Base-by-base conservation (phyloP, 441 rosid species). In the Croton setiger region DNA sequence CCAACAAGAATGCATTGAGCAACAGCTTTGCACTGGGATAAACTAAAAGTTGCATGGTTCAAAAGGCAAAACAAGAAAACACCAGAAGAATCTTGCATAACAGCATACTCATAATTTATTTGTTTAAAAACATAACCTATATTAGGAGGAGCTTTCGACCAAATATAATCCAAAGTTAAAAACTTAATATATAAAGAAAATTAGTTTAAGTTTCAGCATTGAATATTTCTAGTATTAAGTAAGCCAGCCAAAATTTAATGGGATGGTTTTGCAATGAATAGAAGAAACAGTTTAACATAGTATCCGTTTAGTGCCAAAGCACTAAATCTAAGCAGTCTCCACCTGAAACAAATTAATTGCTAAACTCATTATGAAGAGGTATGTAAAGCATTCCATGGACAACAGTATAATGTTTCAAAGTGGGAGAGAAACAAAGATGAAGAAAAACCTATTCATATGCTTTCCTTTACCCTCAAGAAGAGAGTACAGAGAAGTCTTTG, bases 401-500 rank as follows among this genome's bases (percentile, higher is more conserved):
- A 7, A 27, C 0, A 12, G 20, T 21, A 31, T 1, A 10, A 27
- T 65, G 1, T 44, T 49, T 35, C 18, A 33, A 44, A 14, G 69
- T 39, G 12, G 31, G 53, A 18, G 36, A 27, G n/a, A 53, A 21
- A 49, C 49, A 12, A 58, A 63, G 48, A 14, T 56, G 62, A 67
- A n/a, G 60, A 63, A 68, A 69, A 81, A 94, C 98, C 94, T 84
- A 73, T 94, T 92, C 85, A 88, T 89, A 37, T 69, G 81, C 72
- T 77, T 90, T 80, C 96, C 92, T 80, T 79, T 85, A 77, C 86
- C 94, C 62, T 94, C 93, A 76, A 94, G 97, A 80, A 94, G 89
- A 43, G 91, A 89, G 54, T 79, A 67, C 76, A 92, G 80, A 75
- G 86, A 82, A 75, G 75, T 72, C 76, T 86, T 94, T 18, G 94